These are phyloP conservation scores for Rhizopogon vinicolor DNA, from an alignment of 768 basidiomycete genomes.

Conservation along the genomic window DNA sequence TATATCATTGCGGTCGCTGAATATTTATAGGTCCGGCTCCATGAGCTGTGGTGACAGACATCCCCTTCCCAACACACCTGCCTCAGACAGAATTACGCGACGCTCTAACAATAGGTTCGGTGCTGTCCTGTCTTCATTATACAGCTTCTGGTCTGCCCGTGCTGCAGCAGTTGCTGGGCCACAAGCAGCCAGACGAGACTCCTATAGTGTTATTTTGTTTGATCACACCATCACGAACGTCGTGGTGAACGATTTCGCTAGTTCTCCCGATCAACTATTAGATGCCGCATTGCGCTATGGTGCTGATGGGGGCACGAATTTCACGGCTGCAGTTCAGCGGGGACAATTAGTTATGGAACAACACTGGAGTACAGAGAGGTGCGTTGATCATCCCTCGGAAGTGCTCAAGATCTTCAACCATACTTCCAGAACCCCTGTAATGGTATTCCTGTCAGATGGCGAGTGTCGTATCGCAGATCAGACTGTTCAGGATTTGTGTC, in stretches of 20 bases:
- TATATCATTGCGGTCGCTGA: not conserved
- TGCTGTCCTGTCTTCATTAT: slow-evolving; percentile 52
- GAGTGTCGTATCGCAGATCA: slow-evolving; percentile 37
- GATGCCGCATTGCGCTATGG: slow-evolving; percentile 27
- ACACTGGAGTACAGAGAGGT: slow-evolving; percentile 51
- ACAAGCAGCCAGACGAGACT: slow-evolving; percentile 37
- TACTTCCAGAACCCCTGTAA: slow-evolving; percentile 33
- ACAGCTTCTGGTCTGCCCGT: slow-evolving; percentile 54
- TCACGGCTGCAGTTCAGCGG: slow-evolving; percentile 31
- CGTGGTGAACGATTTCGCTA: slow-evolving; percentile 42
- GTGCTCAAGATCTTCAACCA: not conserved
- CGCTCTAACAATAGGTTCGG: slow-evolving; percentile 47
- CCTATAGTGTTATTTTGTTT: slow-evolving; percentile 55
- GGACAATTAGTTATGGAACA: slow-evolving; percentile 36
- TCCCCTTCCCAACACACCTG: slow-evolving; percentile 43
- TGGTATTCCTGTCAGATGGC: slow-evolving; percentile 55
- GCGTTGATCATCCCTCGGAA: not conserved
- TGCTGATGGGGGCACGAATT: slow-evolving; percentile 39
- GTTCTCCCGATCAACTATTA: slow-evolving; percentile 42
- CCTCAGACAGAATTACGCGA: slow-evolving; percentile 30
- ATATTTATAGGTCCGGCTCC: slow-evolving; percentile 40
- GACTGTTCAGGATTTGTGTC: slow-evolving; percentile 36
- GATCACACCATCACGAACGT: slow-evolving; percentile 14
- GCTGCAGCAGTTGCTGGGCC: slow-evolving; percentile 28
- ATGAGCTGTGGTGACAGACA: slow-evolving; percentile 38